These are phyloP conservation scores for Leptodermis oblonga DNA, from an alignment of 257 asterid genomes.

Conservation along the genomic window DNA sequence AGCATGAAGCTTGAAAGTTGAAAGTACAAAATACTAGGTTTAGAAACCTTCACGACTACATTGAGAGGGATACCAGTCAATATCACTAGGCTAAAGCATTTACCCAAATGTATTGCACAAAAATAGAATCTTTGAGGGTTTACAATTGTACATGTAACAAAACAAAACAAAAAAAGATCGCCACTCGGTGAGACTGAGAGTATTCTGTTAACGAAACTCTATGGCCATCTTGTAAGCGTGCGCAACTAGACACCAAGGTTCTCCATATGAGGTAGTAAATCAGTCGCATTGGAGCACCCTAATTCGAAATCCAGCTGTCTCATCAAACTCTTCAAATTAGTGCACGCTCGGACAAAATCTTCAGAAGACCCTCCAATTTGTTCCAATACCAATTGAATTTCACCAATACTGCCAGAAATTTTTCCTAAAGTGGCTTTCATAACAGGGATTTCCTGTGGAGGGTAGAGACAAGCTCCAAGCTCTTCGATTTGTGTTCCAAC, in stretches of 20 bases:
- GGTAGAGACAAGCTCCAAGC: conserved; percentile 88
- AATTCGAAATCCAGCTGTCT: conserved; percentile 47
- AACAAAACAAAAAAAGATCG: too few relatives aligned
- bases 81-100: neutral
- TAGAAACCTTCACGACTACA: neutral
- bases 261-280: conserved; percentile 43
- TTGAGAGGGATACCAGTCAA: neutral
- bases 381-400: conserved; percentile 39
- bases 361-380: conserved; percentile 45
- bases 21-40: neutral
- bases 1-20: neutral
- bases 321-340: conserved; percentile 44
- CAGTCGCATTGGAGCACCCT: conserved; percentile 28
- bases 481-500: conserved; percentile 70
- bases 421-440: conserved; percentile 51
- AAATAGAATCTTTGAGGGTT: neutral
- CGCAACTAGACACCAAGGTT: conserved; percentile 43
- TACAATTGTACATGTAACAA: too few relatives aligned
- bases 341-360: conserved; percentile 52
- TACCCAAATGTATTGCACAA: neutral
- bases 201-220: too few relatives aligned
- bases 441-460: conserved; percentile 73
- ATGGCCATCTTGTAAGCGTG: too few relatives aligned
- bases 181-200: too few relatives aligned
- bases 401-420: conserved; percentile 33